Evolutionary conservation across 768 basidiomycete species (phyloP).

Genomic region (Suillus cothurnatus): DNA sequence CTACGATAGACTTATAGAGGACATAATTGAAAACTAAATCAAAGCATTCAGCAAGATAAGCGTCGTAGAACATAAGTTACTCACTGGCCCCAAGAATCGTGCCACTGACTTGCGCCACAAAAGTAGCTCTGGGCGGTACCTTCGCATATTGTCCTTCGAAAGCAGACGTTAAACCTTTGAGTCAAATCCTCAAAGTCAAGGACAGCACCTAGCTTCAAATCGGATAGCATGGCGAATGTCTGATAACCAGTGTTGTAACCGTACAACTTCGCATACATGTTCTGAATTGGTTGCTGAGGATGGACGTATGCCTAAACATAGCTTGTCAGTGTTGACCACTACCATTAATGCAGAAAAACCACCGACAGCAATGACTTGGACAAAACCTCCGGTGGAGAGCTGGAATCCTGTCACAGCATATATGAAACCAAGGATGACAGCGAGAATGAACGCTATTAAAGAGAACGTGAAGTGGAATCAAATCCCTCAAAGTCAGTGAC

Average conservation of each 20-base stretch:
- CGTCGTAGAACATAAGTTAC: slow-evolving; percentile 9
- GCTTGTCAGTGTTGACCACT: slow-evolving; percentile 9
- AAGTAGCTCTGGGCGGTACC: slow-evolving; percentile 51
- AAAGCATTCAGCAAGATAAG: neutral
- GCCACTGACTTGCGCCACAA: slow-evolving; percentile 49
- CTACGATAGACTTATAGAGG: slow-evolving; percentile 22
- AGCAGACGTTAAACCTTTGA: slow-evolving; percentile 19
- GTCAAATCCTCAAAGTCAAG: slow-evolving; percentile 12
- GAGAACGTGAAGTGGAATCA: slow-evolving; percentile 18
- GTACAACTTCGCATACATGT: slow-evolving; percentile 58
- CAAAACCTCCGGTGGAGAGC: slow-evolving; percentile 15
- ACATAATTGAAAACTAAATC: slow-evolving; percentile 22
- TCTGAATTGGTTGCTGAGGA: slow-evolving; percentile 18
- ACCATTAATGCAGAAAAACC: slow-evolving; percentile 4
- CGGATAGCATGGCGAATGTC: slow-evolving; percentile 54
- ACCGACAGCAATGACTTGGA: slow-evolving; percentile 18
- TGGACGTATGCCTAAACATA: slow-evolving; percentile 30
- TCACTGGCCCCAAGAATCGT: slow-evolving; percentile 52
- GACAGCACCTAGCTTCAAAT: slow-evolving; percentile 23
- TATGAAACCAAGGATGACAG: slow-evolving; percentile 44
- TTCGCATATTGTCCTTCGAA: slow-evolving; percentile 60
- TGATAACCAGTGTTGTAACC: slow-evolving; percentile 56
- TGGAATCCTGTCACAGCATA: slow-evolving; percentile 17
- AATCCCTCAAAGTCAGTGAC: slow-evolving; percentile 14
- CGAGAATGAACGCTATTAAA: slow-evolving; percentile 31